Evolutionary conservation across 177 flowering plant genomes (phyloP).

Genomic region (Vitis hybrid): DNA sequence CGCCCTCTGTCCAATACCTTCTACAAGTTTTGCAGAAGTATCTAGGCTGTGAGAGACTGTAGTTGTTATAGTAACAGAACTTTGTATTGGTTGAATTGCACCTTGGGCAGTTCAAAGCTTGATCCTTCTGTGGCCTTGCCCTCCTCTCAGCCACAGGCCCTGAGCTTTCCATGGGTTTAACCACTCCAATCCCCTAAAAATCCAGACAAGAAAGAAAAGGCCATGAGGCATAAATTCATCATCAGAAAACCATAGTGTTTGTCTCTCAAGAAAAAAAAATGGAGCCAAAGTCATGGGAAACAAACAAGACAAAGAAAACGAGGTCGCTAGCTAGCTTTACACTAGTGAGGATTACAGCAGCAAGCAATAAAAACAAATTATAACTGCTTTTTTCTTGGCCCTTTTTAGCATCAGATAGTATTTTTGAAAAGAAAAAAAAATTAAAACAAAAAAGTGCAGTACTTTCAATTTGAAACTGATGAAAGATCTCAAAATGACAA

Average conservation of each 20-base stretch:
- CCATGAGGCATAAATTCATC: constrained; percentile 8
- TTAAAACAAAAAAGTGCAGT: constrained; percentile 15
- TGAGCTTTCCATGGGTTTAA: constrained; percentile 23
- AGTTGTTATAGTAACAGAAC: constrained; percentile 53
- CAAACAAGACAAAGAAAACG: constrained; percentile 23
- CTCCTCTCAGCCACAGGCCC: constrained; percentile 17
- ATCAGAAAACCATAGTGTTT: constrained; percentile 15
- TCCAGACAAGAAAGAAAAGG: constrained; percentile 9
- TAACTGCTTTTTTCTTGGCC: constrained; percentile 4
- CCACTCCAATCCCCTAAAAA: constrained; percentile 28
- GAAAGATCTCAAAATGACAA: constrained; percentile 18
- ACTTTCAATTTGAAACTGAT: constrained; percentile 10
- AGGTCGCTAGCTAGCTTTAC: constrained; percentile 11
- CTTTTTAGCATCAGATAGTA: constrained; percentile 16
- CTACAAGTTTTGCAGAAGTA: constrained; percentile 53
- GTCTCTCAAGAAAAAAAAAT: not conserved
- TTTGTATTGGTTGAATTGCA: constrained; percentile 48
- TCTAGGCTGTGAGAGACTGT: constrained; percentile 47
- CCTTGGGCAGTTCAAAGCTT: constrained; percentile 44
- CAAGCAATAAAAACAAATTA: constrained; percentile 23
- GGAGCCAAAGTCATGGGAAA: constrained; percentile 12
- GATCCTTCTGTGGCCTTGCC: constrained; percentile 36
- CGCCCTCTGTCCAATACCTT: constrained; percentile 56
- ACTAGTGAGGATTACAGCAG: constrained; percentile 13
- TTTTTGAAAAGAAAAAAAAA: constrained; percentile 5